These are phyloP conservation scores for Chernovozyma aurita DNA, from an alignment of 1,139 yeast genomes.

Conservation along the genomic window DNA sequence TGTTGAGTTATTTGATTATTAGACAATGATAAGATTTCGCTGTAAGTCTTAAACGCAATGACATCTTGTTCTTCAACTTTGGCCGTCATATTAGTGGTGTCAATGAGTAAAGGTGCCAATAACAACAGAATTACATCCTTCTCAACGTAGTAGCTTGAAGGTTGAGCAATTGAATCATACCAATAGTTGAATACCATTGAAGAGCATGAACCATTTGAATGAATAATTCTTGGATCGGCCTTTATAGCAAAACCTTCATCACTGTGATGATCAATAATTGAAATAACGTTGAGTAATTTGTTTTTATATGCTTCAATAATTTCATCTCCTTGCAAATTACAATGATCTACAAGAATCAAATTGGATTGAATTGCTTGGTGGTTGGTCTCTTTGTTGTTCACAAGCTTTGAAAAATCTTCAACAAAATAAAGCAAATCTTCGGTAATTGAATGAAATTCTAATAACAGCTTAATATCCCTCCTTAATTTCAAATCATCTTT, in stretches of 20 bases:
- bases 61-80: slow-evolving; percentile 57
- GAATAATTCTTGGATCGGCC: slow-evolving; percentile 57
- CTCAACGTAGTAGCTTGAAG: slow-evolving; percentile 14
- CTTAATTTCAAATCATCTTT: slow-evolving; percentile 61
- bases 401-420: slow-evolving; percentile 51
- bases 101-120: slow-evolving; percentile 67
- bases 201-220: slow-evolving; percentile 72
- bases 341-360: slow-evolving; percentile 77
- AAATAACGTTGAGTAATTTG: slow-evolving; percentile 37
- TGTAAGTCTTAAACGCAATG: slow-evolving; percentile 37
- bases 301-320: slow-evolving; percentile 19
- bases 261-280: slow-evolving; percentile 83
- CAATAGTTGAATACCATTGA: slow-evolving; percentile 67
- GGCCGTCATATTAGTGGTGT: slow-evolving; percentile 60
- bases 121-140: slow-evolving; percentile 46
- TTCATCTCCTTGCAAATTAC: slow-evolving; percentile 55
- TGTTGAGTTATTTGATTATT: not conserved
- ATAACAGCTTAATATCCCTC: slow-evolving; percentile 60
- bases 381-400: too few relatives aligned
- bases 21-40: slow-evolving; percentile 12
- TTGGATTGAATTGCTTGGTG: slow-evolving; percentile 20
- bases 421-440: slow-evolving; percentile 52
- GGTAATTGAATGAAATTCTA: slow-evolving; percentile 45
- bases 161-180: slow-evolving; percentile 25
- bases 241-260: slow-evolving; percentile 53